Percentiles rank a stretch among this genome's conserved stretches.
Evolutionary conservation across 176 grass and related monocot species (phyloP).

Genomic region (Triticum dicoccoides): DNA sequence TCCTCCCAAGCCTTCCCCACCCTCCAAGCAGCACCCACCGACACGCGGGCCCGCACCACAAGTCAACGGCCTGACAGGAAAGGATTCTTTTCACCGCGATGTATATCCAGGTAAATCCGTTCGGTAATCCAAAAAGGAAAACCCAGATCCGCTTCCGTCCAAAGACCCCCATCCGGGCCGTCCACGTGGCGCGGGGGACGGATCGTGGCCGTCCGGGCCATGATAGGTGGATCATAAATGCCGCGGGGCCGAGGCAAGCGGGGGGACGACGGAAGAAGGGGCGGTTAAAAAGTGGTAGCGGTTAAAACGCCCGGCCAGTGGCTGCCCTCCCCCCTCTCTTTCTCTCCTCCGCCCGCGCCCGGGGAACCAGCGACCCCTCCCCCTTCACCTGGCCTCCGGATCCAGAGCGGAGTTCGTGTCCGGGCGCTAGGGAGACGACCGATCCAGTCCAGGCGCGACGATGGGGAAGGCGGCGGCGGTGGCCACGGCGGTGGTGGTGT

Average conservation of each 20-base stretch:
- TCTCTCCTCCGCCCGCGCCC: conserved; percentile 20
- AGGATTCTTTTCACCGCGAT: background rate
- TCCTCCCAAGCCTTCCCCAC: background rate
- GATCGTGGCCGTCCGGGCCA: background rate
- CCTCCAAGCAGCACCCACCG: background rate
- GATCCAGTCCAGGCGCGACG: too few relatives aligned
- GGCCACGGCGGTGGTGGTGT: conserved; percentile 62
- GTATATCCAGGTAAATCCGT: background rate
- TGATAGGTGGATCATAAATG: conserved; percentile 36
- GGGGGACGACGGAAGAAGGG: background rate
- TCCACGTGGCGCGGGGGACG: background rate
- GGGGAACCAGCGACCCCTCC: background rate
- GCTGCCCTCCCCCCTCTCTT: background rate
- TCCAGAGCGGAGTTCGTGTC: conserved; percentile 12
- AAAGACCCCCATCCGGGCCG: background rate
- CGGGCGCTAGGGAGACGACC: too few relatives aligned
- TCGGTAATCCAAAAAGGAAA: background rate
- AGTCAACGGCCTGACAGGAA: background rate
- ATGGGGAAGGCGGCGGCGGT: conserved; percentile 66
- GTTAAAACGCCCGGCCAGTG: conserved; percentile 50
- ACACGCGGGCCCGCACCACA: background rate
- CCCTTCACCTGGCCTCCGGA: background rate
- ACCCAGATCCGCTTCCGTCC: background rate
- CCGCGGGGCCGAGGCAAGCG: background rate
- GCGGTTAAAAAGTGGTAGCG: background rate